phyloP scores from a whole-genome alignment of 805 yeast species.

The Teunomyces lycoperdinae region DNA sequence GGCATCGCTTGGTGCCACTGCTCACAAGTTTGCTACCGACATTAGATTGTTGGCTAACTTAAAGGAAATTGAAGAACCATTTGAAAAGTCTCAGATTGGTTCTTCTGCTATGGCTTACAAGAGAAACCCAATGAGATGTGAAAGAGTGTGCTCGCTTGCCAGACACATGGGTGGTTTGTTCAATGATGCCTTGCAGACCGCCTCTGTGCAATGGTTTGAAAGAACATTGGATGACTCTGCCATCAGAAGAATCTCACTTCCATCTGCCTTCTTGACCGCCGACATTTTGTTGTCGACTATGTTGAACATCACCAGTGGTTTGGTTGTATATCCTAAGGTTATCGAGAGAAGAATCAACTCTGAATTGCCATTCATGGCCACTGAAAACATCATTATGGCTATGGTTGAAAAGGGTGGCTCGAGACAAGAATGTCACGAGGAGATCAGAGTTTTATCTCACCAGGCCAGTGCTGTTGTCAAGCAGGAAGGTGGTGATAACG shows the following conservation, averaged over 20 bases:
- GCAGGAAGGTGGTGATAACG: constrained; percentile 98
- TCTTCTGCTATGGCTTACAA: constrained; percentile 99
- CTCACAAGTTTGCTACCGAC: constrained; percentile 98
- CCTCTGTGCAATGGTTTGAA: constrained; percentile 99
- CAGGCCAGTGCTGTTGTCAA: constrained; percentile 97
- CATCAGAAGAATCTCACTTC: constrained; percentile 92
- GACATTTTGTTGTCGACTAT: constrained; percentile 89
- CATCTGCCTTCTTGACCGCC: constrained; percentile 94
- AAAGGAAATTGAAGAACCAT: constrained; percentile 97
- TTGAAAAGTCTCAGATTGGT: constrained; percentile 97
- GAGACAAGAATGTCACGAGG: constrained; percentile 98
- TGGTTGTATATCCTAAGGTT: constrained; percentile 98
- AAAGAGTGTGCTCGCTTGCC: constrained; percentile 96
- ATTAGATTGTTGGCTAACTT: constrained; percentile 92
- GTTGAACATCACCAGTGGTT: constrained; percentile 88
- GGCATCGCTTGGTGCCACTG: constrained; percentile 91
- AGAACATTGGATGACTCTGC: constrained; percentile 98
- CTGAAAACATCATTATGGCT: constrained; percentile 98
- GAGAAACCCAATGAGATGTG: constrained; percentile 99
- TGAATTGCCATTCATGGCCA: constrained; percentile 99
- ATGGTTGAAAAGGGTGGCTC: constrained; percentile 98
- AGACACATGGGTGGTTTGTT: constrained; percentile 91
- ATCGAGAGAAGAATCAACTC: constrained; percentile 93
- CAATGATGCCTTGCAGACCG: constrained; percentile 93
- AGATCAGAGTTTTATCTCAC: constrained; percentile 93